Evolutionary conservation across 805 yeast genomes (phyloP).

Genomic region (Saccharomycopsis sp.): DNA sequence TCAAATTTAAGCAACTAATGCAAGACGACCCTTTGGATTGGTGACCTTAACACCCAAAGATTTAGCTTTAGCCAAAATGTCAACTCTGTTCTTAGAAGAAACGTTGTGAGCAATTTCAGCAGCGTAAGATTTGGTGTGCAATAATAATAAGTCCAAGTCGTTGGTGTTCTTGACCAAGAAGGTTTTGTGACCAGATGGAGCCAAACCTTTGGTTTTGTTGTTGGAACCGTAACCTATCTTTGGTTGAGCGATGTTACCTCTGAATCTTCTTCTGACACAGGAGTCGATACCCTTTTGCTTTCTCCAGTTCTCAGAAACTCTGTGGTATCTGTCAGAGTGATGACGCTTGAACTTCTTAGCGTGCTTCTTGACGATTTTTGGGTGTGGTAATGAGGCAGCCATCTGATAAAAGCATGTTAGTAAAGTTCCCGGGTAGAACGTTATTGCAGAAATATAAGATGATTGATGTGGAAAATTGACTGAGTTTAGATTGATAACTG

Average conservation of each 20-base stretch:
- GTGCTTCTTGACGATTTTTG: constrained; percentile 99
- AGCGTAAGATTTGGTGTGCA: constrained; percentile 98
- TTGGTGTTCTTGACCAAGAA: constrained; percentile 86
- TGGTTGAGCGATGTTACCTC: constrained; percentile 99
- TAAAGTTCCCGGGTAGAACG: not conserved
- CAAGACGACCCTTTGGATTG: constrained; percentile 98
- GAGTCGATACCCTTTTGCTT: constrained; percentile 99
- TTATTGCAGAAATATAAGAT: not conserved
- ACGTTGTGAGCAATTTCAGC: constrained; percentile 99
- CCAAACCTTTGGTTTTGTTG: constrained; percentile 95
- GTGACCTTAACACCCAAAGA: constrained; percentile 98
- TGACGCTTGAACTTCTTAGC: constrained; percentile 98
- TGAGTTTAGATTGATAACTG: too few relatives aligned
- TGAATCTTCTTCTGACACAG: constrained; percentile 99
- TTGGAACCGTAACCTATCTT: constrained; percentile 99
- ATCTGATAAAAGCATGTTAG: constrained; percentile 26
- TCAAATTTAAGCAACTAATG: constrained; percentile 81
- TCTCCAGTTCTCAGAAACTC: constrained; percentile 99
- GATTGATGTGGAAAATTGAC: not conserved
- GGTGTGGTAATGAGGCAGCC: constrained; percentile 98
- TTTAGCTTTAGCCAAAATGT: constrained; percentile 93
- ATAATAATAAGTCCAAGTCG: constrained; percentile 90
- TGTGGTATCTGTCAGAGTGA: constrained; percentile 99
- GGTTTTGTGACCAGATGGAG: constrained; percentile 97
- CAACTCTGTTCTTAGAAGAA: constrained; percentile 97